phyloP scores from a whole-genome alignment of 1,284 basidiomycete genomes.

The Vanrija humicola region DNA sequence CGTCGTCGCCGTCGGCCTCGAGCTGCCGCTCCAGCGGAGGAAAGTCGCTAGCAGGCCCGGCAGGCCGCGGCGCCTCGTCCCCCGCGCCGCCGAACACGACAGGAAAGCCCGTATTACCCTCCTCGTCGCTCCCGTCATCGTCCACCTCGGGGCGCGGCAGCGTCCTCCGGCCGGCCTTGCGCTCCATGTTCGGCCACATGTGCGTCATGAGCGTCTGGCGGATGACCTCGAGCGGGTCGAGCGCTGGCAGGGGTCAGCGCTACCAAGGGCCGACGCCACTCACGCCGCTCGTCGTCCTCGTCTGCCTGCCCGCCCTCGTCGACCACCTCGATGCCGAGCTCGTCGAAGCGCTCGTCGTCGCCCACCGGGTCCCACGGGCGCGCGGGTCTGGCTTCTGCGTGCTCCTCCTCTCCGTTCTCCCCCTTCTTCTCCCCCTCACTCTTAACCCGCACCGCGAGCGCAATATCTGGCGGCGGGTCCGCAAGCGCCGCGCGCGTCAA shows the following conservation, averaged over 20 bases:
- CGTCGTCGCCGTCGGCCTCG: not conserved
- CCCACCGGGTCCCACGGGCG: not conserved
- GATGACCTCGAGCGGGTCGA: conserved; percentile 32
- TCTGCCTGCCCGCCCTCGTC: conserved; percentile 30
- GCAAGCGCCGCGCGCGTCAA: conserved; percentile 27
- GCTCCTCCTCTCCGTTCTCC: not conserved
- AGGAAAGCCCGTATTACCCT: conserved; percentile 12
- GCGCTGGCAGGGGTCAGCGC: conserved; percentile 20
- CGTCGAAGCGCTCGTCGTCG: conserved; percentile 31
- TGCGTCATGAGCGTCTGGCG: conserved; percentile 45
- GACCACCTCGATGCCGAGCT: conserved; percentile 41
- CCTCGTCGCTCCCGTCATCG: conserved; percentile 4
- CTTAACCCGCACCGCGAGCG: conserved; percentile 27
- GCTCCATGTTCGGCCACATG: conserved; percentile 42
- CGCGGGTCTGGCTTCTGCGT: too few species aligned
- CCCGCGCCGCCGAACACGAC: conserved; percentile 6
- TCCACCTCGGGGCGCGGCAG: conserved; percentile 8
- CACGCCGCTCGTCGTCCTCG: conserved; percentile 44
- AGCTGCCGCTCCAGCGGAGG: not conserved
- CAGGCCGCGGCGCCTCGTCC: not conserved
- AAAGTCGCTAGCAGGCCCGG: conserved; percentile 10
- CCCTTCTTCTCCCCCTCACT: too few species aligned
- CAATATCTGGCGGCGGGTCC: conserved; percentile 35
- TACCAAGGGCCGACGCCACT: conserved; percentile 10
- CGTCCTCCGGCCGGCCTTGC: conserved; percentile 7